Percentiles rank a stretch among this genome's conserved stretches.
phyloP scores from a whole-genome alignment of 805 yeast genomes.

The Isabelozyma gotoi region DNA sequence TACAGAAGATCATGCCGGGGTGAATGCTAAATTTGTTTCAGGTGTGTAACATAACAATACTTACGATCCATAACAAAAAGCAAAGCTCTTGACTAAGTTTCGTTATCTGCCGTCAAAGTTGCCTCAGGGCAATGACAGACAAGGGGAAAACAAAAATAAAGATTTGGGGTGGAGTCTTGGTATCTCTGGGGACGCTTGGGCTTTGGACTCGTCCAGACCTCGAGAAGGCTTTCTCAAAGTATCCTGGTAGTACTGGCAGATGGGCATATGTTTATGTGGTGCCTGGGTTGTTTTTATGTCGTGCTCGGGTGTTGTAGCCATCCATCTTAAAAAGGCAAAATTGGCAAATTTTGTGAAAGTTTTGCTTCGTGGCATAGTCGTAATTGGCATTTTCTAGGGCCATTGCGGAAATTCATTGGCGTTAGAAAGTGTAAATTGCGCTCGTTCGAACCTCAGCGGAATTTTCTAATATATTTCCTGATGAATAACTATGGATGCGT shows the following conservation, averaged over 20 bases:
- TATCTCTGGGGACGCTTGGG: neutral
- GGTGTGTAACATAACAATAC: too few species aligned
- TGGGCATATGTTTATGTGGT: too few species aligned
- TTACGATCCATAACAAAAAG: too few species aligned
- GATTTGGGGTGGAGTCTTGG: neutral
- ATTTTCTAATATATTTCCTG: conserved; percentile 23
- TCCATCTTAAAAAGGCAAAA: neutral
- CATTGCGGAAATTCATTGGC: neutral
- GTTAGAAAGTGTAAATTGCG: neutral
- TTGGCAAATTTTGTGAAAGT: neutral
- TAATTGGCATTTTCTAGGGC: neutral
- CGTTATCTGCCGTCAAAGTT: neutral
- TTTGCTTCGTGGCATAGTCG: conserved; percentile 1
- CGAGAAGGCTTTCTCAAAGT: too few species aligned
- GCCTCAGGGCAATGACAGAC: neutral
- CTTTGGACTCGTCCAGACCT: too few species aligned
- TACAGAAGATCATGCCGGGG: neutral
- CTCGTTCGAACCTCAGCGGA: conserved; percentile 15
- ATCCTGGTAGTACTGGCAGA: too few species aligned
- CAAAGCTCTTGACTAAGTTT: neutral
- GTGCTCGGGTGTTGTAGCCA: too few species aligned
- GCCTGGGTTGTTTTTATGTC: too few species aligned
- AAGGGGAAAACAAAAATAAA: neutral
- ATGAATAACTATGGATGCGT: conserved; percentile 46
- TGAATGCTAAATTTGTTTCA: too few species aligned